A percentile compares a stretch with the other conserved stretches of the same genome.
phyloP scores from a whole-genome alignment of 148 eudicot genomes.

The Rhododendron ovatum region DNA sequence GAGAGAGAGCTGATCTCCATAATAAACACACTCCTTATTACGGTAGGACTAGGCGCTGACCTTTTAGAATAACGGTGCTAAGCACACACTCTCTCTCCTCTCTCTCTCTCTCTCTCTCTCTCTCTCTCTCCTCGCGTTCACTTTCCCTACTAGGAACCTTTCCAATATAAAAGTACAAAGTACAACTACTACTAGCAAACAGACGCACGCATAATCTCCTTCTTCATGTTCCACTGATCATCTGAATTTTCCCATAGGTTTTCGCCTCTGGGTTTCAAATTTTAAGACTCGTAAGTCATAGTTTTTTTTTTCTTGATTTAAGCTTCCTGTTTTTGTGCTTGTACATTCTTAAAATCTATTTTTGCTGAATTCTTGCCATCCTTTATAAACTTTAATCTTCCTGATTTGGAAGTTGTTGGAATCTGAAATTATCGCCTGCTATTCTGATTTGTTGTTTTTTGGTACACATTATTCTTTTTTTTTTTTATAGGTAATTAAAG shows the following conservation, averaged over 20 bases:
- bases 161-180: too few relatives aligned
- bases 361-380: neutral
- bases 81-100: too few relatives aligned
- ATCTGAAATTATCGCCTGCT: neutral
- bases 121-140: too few relatives aligned
- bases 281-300: neutral
- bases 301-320: neutral
- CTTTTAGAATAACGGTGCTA: neutral
- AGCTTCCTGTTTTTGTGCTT: neutral
- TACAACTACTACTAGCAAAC: too few relatives aligned
- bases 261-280: neutral
- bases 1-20: too few relatives aligned
- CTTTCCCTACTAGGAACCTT: too few relatives aligned
- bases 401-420: neutral
- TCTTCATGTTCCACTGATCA: neutral
- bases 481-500: too few relatives aligned
- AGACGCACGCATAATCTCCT: too few relatives aligned
- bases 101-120: too few relatives aligned
- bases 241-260: neutral
- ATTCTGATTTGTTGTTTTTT: neutral
- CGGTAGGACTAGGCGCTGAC: neutral
- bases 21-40: too few relatives aligned
- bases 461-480: neutral
- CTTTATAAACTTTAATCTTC: neutral
- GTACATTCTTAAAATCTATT: neutral